Evolutionary conservation across 1,139 yeast genomes (phyloP).

Genomic region (Arxiozyma bovina): DNA sequence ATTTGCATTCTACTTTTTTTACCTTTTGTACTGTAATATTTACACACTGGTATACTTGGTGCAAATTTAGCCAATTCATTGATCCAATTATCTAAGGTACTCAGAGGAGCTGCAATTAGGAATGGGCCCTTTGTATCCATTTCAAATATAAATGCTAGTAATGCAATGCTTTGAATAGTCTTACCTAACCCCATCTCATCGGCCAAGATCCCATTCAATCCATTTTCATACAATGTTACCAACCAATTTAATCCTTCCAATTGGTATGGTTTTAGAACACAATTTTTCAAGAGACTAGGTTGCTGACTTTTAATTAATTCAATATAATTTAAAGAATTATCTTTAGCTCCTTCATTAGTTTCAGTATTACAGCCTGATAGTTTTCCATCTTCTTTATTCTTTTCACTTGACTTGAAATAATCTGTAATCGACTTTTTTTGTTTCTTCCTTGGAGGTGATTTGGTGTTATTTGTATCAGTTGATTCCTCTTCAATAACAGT

Average conservation of each 20-base stretch:
- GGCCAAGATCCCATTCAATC: slow-evolving; percentile 87
- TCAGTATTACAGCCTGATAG: slow-evolving; percentile 8
- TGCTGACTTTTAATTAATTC: slow-evolving; percentile 34
- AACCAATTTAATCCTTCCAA: slow-evolving; percentile 88
- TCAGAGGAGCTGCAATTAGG: slow-evolving; percentile 76
- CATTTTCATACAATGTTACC: slow-evolving; percentile 79
- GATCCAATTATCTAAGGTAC: slow-evolving; percentile 80
- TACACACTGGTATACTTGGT: slow-evolving; percentile 54
- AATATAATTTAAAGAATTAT: not conserved
- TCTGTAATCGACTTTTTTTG: slow-evolving; percentile 18
- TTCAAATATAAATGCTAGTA: slow-evolving; percentile 68
- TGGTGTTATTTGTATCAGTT: not conserved
- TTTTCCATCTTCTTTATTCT: slow-evolving; percentile 2
- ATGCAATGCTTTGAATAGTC: slow-evolving; percentile 77
- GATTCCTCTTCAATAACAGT: slow-evolving; percentile 5
- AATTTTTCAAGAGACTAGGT: slow-evolving; percentile 61
- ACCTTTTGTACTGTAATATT: slow-evolving; percentile 57
- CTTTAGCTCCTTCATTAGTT: slow-evolving; percentile 7
- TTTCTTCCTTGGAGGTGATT: slow-evolving; percentile 21
- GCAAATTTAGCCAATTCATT: slow-evolving; percentile 65
- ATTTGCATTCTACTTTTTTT: slow-evolving; percentile 39
- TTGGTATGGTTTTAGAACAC: slow-evolving; percentile 71
- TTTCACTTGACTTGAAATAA: slow-evolving; percentile 19
- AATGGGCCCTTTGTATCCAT: slow-evolving; percentile 80
- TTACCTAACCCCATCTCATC: slow-evolving; percentile 98